Evolutionary conservation across 495 filamentous ascomycete species (phyloP), one percentile per base, ranked within the genome.

Genomic region (Apodospora peruviana): DNA sequence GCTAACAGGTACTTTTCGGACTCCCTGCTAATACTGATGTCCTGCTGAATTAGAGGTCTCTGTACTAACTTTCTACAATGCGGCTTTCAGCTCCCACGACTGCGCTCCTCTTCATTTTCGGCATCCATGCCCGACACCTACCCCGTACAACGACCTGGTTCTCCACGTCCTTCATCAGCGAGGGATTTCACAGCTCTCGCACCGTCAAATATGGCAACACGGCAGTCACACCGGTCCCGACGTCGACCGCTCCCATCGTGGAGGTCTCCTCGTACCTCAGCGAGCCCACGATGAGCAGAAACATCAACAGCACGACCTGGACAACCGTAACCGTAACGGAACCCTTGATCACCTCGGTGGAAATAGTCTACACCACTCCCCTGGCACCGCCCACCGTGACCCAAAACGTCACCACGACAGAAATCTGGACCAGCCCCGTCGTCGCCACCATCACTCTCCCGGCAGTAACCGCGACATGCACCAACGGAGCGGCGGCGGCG

Each of bases 291-390:
- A 41, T 40, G 10, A 55, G 41, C 47, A 34, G 41, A 20, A 41
- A 55, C 34, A 50, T 45, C 45, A 46, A 48, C 43, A 20, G 17
- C 3, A 55, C 52, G 1, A 48, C 24, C 34, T 50, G 46, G 46
- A 22, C 39, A 36, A 50, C 34, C 35, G 41, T 23, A 2, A 34
- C 32, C 19, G 25, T 18, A 5, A 55, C 42, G 5, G 12, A n/a
- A 16, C 42, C 46, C 18, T 1, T 47, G 2, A 17, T 18, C 7
- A 29, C 21, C 12, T 4, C 12, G 17, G 20, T 18, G 25, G 37
- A 36, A 16, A 20, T 43, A 7, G 18, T 43, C 38, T 43, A 25
- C 50, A 48, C 24, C 1, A 47, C 45, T 2, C 11, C 21, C 3
- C 27, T 27, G 9, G 29, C 38, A 7, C 50, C 50, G 3, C 40